Conservation (phyloP, 108 stramenopile genomes). For the Skeletonema marinoi region DNA sequence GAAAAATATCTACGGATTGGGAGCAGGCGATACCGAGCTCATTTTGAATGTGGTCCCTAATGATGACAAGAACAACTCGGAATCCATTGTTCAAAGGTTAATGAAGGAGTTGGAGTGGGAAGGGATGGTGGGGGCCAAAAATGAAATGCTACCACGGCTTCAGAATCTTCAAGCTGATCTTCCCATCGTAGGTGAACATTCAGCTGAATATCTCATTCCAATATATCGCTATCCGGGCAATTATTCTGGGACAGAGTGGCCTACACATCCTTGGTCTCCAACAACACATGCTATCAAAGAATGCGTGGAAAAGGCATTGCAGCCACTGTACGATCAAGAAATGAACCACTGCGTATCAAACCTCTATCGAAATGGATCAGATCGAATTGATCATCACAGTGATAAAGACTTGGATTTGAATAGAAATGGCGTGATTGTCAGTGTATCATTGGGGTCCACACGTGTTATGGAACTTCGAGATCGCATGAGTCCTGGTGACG, state of each 20-base stretch:
- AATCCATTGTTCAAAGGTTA: constrained; percentile 30
- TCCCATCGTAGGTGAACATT: constrained; percentile 10
- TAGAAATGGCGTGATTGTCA: constrained; percentile 68
- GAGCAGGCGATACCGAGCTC: constrained; percentile 77
- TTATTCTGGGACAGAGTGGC: constrained; percentile 73
- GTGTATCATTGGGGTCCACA: constrained; percentile 66
- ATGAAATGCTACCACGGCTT: constrained; percentile 64
- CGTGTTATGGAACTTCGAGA: constrained; percentile 67
- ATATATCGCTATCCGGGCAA: constrained; percentile 82
- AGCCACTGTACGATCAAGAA: constrained; percentile 61
- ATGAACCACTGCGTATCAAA: constrained; percentile 86
- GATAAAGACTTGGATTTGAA: constrained; percentile 84
- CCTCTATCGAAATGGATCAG: constrained; percentile 70
- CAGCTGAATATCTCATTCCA: constrained; percentile 36
- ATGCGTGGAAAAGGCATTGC: constrained; percentile 60
- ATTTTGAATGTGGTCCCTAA: constrained; percentile 60
- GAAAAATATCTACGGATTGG: constrained; percentile 64
- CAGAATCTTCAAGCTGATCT: constrained; percentile 82
- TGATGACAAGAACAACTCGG: neutral
- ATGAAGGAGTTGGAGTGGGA: constrained; percentile 69
- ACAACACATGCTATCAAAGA: constrained; percentile 60
- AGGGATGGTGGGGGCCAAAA: constrained; percentile 64
- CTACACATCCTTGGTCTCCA: constrained; percentile 67
- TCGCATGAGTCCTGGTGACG: constrained; percentile 60
- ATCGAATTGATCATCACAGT: constrained; percentile 74